A percentile compares a stretch with the other conserved stretches of the same genome.
phyloP scores from a whole-genome alignment of 805 yeast genomes.

The Candida sakaeoensis region DNA sequence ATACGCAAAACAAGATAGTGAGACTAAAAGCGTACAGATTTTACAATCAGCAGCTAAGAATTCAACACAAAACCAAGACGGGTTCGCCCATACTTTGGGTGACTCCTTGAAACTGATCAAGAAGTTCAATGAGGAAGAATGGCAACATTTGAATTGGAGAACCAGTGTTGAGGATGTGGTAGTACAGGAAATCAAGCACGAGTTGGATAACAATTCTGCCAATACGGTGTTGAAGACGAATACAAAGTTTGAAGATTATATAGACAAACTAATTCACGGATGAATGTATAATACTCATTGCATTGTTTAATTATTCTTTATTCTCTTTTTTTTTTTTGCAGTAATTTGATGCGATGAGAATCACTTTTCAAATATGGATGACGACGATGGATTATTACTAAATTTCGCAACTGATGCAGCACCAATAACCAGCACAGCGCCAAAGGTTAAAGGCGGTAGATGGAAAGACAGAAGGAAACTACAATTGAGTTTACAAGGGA shows the following conservation, averaged over 20 bases:
- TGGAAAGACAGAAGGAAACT: conserved; percentile 79
- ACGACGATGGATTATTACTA: conserved; percentile 70
- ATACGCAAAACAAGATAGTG: conserved; percentile 34
- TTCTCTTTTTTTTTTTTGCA: conserved; percentile 6
- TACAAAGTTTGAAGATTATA: conserved; percentile 24
- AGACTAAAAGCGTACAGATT: conserved; percentile 33
- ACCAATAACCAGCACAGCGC: conserved; percentile 19
- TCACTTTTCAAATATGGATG: conserved; percentile 21
- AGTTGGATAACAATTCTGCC: conserved; percentile 16
- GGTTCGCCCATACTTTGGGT: conserved; percentile 29
- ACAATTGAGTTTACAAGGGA: conserved; percentile 48
- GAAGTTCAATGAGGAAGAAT: conserved; percentile 39
- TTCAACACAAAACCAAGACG: conserved; percentile 22
- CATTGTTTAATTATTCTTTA: too few relatives aligned
- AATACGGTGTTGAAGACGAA: conserved; percentile 17
- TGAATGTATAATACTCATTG: conserved; percentile 1
- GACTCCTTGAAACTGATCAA: conserved; percentile 37
- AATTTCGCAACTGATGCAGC: conserved; percentile 55
- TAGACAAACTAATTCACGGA: conserved; percentile 17
- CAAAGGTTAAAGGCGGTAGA: conserved; percentile 63
- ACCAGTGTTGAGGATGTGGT: conserved; percentile 14
- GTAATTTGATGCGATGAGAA: conserved; percentile 1
- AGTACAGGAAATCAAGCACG: conserved; percentile 14
- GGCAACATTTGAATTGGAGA: conserved; percentile 33
- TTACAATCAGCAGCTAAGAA: conserved; percentile 40